phyloP scores from a whole-genome alignment of 2,329 filamentous ascomycete species.

The Aspergillus eucalypticola region DNA sequence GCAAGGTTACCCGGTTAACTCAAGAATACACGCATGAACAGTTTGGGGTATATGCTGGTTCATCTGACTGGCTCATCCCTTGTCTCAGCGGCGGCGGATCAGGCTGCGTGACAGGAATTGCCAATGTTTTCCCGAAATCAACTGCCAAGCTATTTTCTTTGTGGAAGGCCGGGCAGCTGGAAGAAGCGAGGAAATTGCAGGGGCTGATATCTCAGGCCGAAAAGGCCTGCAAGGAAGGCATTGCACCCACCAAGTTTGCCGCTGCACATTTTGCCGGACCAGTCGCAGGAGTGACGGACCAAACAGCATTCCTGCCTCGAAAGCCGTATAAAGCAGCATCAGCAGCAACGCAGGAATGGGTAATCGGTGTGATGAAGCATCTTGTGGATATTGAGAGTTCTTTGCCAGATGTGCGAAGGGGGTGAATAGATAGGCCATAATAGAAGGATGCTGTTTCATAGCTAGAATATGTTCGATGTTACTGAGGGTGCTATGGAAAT shows the following conservation, averaged over 20 bases:
- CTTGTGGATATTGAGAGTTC: slow-evolving; percentile 22
- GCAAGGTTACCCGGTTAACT: slow-evolving; percentile 63
- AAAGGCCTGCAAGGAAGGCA: slow-evolving; percentile 54
- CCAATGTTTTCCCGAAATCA: slow-evolving; percentile 50
- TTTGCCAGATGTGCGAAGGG: slow-evolving; percentile 8
- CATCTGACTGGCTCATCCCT: slow-evolving; percentile 48
- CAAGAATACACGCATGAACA: slow-evolving; percentile 40
- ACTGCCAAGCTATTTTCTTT: slow-evolving; percentile 46
- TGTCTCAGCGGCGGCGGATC: slow-evolving; percentile 43
- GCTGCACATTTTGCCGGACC: slow-evolving; percentile 47
- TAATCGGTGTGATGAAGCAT: slow-evolving; percentile 41
- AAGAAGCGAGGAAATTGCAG: slow-evolving; percentile 45
- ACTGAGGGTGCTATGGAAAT: no score
- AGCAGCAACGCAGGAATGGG: slow-evolving; percentile 46
- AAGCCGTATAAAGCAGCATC: slow-evolving; percentile 46
- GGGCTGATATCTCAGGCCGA: slow-evolving; percentile 50
- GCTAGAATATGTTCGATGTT: no score
- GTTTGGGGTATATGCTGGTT: slow-evolving; percentile 49
- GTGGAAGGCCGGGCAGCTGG: slow-evolving; percentile 41
- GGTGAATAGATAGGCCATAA: no score
- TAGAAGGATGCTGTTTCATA: no score
- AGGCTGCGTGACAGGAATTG: slow-evolving; percentile 50
- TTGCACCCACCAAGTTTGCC: slow-evolving; percentile 51
- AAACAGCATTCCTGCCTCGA: slow-evolving; percentile 46
- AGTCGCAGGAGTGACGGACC: slow-evolving; percentile 36